Evolutionary conservation across 345 rosid genomes (phyloP).

Genomic region (Odontarrhena argentea): DNA sequence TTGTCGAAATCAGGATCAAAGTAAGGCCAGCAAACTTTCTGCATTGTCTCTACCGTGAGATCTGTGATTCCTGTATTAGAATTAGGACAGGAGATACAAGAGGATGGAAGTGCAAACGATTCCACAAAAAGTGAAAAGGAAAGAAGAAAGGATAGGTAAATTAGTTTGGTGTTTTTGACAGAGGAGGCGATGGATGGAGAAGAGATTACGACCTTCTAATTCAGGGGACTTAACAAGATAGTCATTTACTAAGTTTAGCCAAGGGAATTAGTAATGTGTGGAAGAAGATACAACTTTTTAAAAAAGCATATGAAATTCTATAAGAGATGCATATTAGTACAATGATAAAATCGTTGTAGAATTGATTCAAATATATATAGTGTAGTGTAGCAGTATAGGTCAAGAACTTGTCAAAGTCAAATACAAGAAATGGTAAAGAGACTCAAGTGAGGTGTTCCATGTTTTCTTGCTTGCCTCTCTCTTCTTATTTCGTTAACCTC

Average conservation of each 20-base stretch:
- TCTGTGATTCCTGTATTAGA: conserved; percentile 20
- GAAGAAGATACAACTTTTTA: conserved; percentile 11
- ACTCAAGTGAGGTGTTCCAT: conserved; percentile 38
- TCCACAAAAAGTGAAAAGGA: conserved; percentile 17
- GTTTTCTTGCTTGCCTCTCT: conserved; percentile 47
- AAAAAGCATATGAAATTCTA: background rate
- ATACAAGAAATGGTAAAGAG: conserved; percentile 35
- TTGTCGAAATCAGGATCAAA: conserved; percentile 82
- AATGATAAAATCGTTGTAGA: conserved; percentile 7
- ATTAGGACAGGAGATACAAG: conserved; percentile 3
- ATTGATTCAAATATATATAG: conserved; percentile 9
- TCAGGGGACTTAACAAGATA: conserved; percentile 35
- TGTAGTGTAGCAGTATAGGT: conserved; percentile 30
- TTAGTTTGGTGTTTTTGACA: conserved; percentile 24
- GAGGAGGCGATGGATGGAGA: conserved; percentile 26
- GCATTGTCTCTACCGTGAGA: conserved; percentile 43
- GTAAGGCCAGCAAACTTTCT: conserved; percentile 72
- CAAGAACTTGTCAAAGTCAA: conserved; percentile 39
- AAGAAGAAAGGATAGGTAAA: conserved; percentile 8
- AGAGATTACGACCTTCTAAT: conserved; percentile 35
- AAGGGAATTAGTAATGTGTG: conserved; percentile 36
- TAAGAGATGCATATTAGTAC: conserved; percentile 1
- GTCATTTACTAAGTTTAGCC: conserved; percentile 41
- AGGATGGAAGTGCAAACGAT: conserved; percentile 10
- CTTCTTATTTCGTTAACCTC: conserved; percentile 19